Base-by-base conservation (phyloP, 78 protist species). In the Salpingoeca rosetta region DNA sequence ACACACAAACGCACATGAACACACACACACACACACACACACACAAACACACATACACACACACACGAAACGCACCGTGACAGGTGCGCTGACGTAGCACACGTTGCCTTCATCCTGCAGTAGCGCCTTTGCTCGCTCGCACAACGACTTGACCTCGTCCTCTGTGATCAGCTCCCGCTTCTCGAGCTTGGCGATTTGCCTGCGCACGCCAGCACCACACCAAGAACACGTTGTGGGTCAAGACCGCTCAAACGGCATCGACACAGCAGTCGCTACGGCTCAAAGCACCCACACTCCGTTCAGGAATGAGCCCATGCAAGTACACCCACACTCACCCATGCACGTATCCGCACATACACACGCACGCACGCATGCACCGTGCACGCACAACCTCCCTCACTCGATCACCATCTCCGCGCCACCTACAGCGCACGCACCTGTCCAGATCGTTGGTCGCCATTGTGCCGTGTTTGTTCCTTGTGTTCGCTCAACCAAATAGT, bases 101-200 rank as follows among this genome's bases (percentile, higher is more conserved):
- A 99, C 99, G 76, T 99, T 99, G 87, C 92, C 80, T 81, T 98
- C 99, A 76, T 96, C 98, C 11, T 95, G 81, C 72, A 99, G 86
- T 41, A 99, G 96, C 87, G 96, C 99, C 2, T 97, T 76, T 3
- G 99, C 99, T 83, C 94, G 95, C 31, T 93, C 84, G 89, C 99
- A 98, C 42, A 98, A 87, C 1, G 91, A 88, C 87, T 96, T 96
- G 41, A 98, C 99, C 51, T 98, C 99, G 45, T 88, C 37, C 82
- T 98, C 99, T 43, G 87, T 87, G 72, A 95, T 91, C 81, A 87
- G 80, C 78, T 98, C 96, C 80, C 99, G 96, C 39, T 90, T 82
- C 38, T 72, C 72, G n/a, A 98, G 89, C 88, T 85, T 92, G 87
- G 96, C 98, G 12, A 98, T 96, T 42, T 95, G 97, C 51, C 95